Percentiles rank a stretch among this genome's conserved stretches.
These are phyloP conservation scores for Simplicillium sp. DNA, from an alignment of 2,329 filamentous ascomycete genomes.

Conservation along the genomic window DNA sequence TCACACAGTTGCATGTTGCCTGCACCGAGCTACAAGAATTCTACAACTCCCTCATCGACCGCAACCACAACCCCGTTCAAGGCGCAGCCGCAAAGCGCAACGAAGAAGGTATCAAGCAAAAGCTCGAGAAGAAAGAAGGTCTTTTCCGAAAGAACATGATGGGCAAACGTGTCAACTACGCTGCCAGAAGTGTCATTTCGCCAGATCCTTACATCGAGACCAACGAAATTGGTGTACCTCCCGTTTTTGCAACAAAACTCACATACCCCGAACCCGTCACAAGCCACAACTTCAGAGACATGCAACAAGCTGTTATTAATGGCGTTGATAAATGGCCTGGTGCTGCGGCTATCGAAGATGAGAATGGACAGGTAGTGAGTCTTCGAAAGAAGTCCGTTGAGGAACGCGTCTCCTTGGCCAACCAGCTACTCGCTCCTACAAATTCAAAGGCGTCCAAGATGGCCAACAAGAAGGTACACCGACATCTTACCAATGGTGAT, in stretches of 20 bases:
- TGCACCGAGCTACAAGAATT: slow-evolving; percentile 79
- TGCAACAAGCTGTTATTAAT: slow-evolving; percentile 94
- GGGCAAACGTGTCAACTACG: slow-evolving; percentile 99
- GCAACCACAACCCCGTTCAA: slow-evolving; percentile 73
- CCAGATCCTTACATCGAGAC: slow-evolving; percentile 98
- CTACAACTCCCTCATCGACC: slow-evolving; percentile 89
- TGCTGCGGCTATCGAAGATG: slow-evolving; percentile 88
- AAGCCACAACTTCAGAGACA: slow-evolving; percentile 90
- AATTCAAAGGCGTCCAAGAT: slow-evolving; percentile 64
- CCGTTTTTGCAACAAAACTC: slow-evolving; percentile 93
- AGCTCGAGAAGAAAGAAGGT: slow-evolving; percentile 96
- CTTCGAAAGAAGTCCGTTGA: slow-evolving; percentile 80
- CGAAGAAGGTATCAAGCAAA: slow-evolving; percentile 94
- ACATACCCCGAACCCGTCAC: slow-evolving; percentile 97
- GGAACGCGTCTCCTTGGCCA: slow-evolving; percentile 81
- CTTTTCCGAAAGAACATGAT: slow-evolving; percentile 99
- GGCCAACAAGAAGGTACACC: slow-evolving; percentile 90
- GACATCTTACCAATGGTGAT: slow-evolving; percentile 92
- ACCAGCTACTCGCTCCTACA: slow-evolving; percentile 82
- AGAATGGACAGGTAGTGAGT: slow-evolving; percentile 84
- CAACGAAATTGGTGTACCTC: slow-evolving; percentile 95
- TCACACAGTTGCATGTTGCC: slow-evolving; percentile 69
- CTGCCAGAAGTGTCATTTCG: slow-evolving; percentile 93
- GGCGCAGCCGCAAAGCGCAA: slow-evolving; percentile 68
- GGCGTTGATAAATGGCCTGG: slow-evolving; percentile 91